Conservation (phyloP, 2,329 filamentous ascomycete genomes). For the Alternaria solani region DNA sequence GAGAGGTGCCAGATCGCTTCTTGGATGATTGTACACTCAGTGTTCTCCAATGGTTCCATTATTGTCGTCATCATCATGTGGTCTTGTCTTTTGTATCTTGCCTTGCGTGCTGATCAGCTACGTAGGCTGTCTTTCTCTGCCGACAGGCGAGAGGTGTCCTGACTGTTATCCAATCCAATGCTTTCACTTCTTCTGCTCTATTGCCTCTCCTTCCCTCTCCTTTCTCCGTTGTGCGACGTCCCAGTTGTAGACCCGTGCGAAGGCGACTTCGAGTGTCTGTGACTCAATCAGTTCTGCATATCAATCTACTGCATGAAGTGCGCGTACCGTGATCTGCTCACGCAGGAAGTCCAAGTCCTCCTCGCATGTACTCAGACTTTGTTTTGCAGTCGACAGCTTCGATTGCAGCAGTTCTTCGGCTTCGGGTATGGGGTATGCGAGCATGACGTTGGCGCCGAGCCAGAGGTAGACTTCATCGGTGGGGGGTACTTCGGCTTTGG, state of each 20-base stretch:
- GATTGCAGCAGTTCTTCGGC: conserved; percentile 79
- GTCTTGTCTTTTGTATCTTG: neutral
- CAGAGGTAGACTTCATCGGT: conserved; percentile 95
- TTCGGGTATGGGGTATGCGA: conserved; percentile 90
- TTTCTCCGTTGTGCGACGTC: conserved; percentile 95
- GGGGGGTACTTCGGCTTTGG: conserved; percentile 81
- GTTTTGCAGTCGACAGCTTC: conserved; percentile 81
- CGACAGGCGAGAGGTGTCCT: neutral
- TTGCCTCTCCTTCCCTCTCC: conserved; percentile 71
- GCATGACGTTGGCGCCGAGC: conserved; percentile 99
- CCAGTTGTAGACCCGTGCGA: conserved; percentile 99
- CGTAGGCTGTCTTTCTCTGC: neutral
- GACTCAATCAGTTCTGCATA: conserved; percentile 22
- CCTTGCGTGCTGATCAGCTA: neutral
- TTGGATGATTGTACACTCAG: neutral
- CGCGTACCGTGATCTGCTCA: conserved; percentile 87
- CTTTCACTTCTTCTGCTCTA: conserved; percentile 50
- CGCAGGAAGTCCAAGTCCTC: conserved; percentile 95
- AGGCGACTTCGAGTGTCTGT: conserved; percentile 96
- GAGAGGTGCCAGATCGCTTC: neutral
- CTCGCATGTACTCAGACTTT: conserved; percentile 85
- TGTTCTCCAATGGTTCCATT: neutral
- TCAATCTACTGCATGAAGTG: no score
- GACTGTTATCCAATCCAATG: conserved; percentile 29
- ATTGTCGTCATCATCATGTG: neutral